These are phyloP conservation scores for Hortaea sp. DNA, from an alignment of 2,329 filamentous ascomycete species.

Conservation along the genomic window DNA sequence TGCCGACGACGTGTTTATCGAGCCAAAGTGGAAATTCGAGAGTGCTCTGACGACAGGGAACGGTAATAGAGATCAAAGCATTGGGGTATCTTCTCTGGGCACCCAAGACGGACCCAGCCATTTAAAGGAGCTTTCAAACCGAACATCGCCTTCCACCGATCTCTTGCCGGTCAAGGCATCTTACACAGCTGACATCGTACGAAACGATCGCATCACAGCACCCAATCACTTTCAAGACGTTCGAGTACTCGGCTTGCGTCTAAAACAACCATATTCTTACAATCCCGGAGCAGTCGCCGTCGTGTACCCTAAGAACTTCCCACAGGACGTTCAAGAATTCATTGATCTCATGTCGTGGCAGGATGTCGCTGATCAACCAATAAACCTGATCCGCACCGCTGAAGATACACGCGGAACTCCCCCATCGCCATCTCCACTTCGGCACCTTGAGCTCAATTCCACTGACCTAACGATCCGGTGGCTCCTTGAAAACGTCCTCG, in stretches of 20 bases:
- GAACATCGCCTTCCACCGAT: conserved; percentile 15
- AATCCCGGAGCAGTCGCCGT: conserved; percentile 69
- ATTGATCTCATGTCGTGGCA: conserved; percentile 73
- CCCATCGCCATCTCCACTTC: conserved; percentile 26
- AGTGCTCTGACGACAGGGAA: neutral
- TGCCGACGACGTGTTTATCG: conserved; percentile 61
- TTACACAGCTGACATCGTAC: conserved; percentile 47
- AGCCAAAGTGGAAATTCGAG: conserved; percentile 58
- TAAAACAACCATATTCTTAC: conserved; percentile 38
- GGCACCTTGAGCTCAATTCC: conserved; percentile 29
- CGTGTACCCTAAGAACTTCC: conserved; percentile 80
- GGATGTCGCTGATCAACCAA: conserved; percentile 55
- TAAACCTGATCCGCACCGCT: conserved; percentile 42
- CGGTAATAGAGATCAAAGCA: neutral
- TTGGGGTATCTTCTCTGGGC: neutral
- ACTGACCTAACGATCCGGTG: conserved; percentile 54
- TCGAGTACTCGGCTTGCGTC: conserved; percentile 58
- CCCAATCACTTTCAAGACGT: conserved; percentile 85
- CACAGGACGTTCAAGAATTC: conserved; percentile 66
- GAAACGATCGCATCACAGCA: conserved; percentile 69
- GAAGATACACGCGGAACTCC: conserved; percentile 21
- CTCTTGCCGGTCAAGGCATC: conserved; percentile 50
- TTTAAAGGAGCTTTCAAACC: too few species aligned
- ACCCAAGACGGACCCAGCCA: neutral
- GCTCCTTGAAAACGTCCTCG: conserved; percentile 72